Conservation (phyloP, 331 rosid species). For the Spiraea crenata region DNA sequence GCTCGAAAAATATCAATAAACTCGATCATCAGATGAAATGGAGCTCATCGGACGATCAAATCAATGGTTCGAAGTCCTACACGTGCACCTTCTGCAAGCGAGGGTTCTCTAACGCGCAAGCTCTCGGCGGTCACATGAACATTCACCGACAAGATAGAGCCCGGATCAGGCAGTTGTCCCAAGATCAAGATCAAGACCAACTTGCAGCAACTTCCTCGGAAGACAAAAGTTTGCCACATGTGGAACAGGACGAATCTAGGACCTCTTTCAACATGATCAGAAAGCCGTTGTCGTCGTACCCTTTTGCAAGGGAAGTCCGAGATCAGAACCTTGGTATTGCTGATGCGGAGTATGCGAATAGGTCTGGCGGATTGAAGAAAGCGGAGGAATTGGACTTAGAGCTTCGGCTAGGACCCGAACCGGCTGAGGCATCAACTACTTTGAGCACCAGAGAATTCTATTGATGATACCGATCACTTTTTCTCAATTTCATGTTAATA, state of each 20-base stretch:
- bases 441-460: slow-evolving; percentile 48
- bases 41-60: slow-evolving; percentile 36
- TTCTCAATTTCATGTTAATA: too few relatives aligned
- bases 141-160: slow-evolving; percentile 77
- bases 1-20: slow-evolving; percentile 19
- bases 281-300: neutral
- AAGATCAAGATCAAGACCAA: slow-evolving; percentile 25
- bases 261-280: neutral
- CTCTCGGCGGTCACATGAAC: slow-evolving; percentile 86
- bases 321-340: neutral
- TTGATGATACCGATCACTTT: slow-evolving; percentile 10
- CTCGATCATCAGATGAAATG: slow-evolving; percentile 36
- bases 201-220: slow-evolving; percentile 9
- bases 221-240: slow-evolving; percentile 14
- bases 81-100: slow-evolving; percentile 61
- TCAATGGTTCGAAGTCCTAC: slow-evolving; percentile 37
- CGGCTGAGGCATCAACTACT: slow-evolving; percentile 17
- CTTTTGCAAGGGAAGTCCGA: neutral
- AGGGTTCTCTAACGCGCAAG: slow-evolving; percentile 79
- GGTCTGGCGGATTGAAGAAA: neutral
- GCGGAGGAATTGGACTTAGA: slow-evolving; percentile 49
- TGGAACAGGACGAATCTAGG: slow-evolving; percentile 17
- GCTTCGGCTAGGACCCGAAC: slow-evolving; percentile 57
- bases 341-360: neutral
- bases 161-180: slow-evolving; percentile 49